Conservation (phyloP, 1,284 basidiomycete genomes). For the Mycosarcoma maydis region DNA sequence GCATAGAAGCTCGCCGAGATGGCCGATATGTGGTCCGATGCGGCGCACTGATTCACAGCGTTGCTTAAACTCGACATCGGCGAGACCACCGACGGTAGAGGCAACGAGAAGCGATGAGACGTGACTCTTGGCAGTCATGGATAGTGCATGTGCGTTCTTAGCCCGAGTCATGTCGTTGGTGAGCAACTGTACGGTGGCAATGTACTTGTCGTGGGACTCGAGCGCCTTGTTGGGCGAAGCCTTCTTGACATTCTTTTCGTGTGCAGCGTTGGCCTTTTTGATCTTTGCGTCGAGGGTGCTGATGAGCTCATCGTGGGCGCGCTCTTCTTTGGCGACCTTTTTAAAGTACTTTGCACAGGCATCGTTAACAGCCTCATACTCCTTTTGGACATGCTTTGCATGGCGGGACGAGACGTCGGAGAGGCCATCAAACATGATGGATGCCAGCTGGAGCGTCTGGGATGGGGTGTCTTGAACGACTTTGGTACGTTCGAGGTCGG, state of each 20-base stretch:
- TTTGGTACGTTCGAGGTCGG: slow-evolving; percentile 58
- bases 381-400: slow-evolving; percentile 59
- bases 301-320: slow-evolving; percentile 59
- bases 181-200: slow-evolving; percentile 52
- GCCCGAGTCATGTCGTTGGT: slow-evolving; percentile 57
- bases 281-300: slow-evolving; percentile 60
- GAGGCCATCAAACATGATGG: slow-evolving; percentile 56
- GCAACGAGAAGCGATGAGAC: slow-evolving; percentile 49
- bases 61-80: slow-evolving; percentile 60
- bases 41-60: slow-evolving; percentile 60
- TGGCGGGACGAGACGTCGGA: slow-evolving; percentile 56
- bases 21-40: slow-evolving; percentile 54
- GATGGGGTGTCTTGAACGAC: slow-evolving; percentile 52
- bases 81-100: slow-evolving; percentile 55
- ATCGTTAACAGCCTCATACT: slow-evolving; percentile 65
- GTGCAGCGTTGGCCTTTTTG: slow-evolving; percentile 62
- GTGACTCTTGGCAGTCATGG: slow-evolving; percentile 57
- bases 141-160: slow-evolving; percentile 50
- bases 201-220: slow-evolving; percentile 64
- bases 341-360: slow-evolving; percentile 64
- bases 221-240: slow-evolving; percentile 41
- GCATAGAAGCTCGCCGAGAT: slow-evolving; percentile 55
- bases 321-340: slow-evolving; percentile 65
- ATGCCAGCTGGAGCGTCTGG: slow-evolving; percentile 48
- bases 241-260: slow-evolving; percentile 62